Base-by-base conservation (phyloP, 148 eudicot genomes). In the Rhododendron vialii region DNA sequence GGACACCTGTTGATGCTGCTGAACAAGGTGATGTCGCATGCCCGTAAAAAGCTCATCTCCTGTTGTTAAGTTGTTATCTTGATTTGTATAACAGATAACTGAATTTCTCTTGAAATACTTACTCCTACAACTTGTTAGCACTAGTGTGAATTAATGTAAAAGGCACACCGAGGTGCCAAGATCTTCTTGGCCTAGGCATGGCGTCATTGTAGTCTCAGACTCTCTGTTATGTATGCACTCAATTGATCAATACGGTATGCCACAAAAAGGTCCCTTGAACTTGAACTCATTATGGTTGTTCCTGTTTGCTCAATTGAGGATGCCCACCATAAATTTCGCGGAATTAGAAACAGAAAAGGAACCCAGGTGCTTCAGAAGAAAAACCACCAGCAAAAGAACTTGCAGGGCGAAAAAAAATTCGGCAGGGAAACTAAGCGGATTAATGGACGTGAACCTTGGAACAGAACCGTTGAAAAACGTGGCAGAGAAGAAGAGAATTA, bases 1-100 rank as follows among this genome's bases (percentile, higher is more conserved):
- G 88, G 20, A 79, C 92, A 43, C 85, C 93, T 86, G 90, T 89
- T 59, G 92, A 95, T 88, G 90, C 95, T 82, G 90, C 85, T 84
- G 98, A 94, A 88, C 95, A 97, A 97, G 99, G 99, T 97, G 89
- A 91, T 87, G 30, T 84, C 59, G 77, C 82, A 71, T 81, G 15
- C 78, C 47, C 45, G 61, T 36, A 63, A 69, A 73, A 87, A 80
- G 51, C 47, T 84, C 7, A 26, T 78, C 51, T 89, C 88, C 63
- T 87, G 86, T 80, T 82, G 86, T 87, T 86, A 24, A 75, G 73
- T 85, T 79, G 47, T 65, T 84, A 85, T 50, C 78, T 86, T 84
- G 80, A 18, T 82, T 69, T 87, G 28, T 82, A 4, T 26, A 26
- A 35, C 43, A 57, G 65, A 81, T 43, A 78, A 59, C 61, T 80